These are phyloP conservation scores for Glomus cerebriforme DNA, from an alignment of 192 early-diverging fungal genomes.

Conservation along the genomic window DNA sequence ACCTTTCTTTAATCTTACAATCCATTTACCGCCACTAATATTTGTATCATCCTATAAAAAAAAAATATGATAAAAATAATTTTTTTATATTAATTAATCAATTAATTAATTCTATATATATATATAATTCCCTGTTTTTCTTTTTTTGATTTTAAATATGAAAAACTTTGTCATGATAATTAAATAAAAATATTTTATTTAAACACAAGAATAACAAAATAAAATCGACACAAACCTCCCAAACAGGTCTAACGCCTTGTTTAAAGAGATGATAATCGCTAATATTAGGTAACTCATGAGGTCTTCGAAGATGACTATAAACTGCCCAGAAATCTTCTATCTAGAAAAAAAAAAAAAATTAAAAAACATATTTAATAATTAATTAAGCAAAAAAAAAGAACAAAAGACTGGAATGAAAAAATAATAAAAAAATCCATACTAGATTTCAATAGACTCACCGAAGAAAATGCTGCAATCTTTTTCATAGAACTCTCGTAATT, in stretches of 20 bases:
- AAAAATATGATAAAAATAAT: background rate
- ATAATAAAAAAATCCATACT: background rate
- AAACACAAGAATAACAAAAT: background rate
- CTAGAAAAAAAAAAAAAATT: conserved; percentile 35
- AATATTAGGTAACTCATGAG: conserved; percentile 81
- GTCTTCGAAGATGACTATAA: conserved; percentile 79
- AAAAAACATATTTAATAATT: background rate
- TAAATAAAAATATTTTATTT: background rate
- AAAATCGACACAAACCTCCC: conserved; percentile 66
- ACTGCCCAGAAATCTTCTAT: conserved; percentile 81
- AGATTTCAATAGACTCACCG: conserved; percentile 43
- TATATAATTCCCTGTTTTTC: background rate
- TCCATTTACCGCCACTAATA: conserved; percentile 94
- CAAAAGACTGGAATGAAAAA: background rate
- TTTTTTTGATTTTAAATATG: conserved; percentile 1
- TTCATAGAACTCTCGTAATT: conserved; percentile 91
- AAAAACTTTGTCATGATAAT: background rate
- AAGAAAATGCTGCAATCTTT: conserved; percentile 78
- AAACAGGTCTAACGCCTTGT: conserved; percentile 88
- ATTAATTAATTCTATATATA: background rate
- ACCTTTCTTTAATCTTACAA: conserved; percentile 90
- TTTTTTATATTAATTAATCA: no score
- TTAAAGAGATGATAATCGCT: conserved; percentile 95
- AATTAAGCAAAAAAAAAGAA: background rate
- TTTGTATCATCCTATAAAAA: conserved; percentile 66